Evolutionary conservation across 306 rosid species (phyloP), one percentile per base, ranked within the genome.

Genomic region (Acmispon strigosus): DNA sequence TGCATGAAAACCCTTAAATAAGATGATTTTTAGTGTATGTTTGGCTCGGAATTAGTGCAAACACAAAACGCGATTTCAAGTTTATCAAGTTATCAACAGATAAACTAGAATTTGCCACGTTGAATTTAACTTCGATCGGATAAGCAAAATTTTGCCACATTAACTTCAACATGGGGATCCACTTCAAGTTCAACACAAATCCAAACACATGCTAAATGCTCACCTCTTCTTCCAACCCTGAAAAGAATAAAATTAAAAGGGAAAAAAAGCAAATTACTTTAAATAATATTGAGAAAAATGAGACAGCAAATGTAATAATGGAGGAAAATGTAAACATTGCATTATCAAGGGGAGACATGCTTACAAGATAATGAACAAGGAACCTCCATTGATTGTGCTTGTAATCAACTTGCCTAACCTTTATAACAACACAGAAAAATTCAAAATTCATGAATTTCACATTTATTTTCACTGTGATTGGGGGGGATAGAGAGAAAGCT

Each of bases 151-250:
- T 32, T 32, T 32, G 37, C 37, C 37, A 32, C 37, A 8, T 32
- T 0, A 32, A 32, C 37, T 32, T 32, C 37, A 32, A 32, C 37
- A 8, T 6, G 37, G 32, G 32, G 6, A 27, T 27, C 8, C 37
- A 6, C 37, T 0, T 32, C 1, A 8, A 32, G 1, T 2, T 32
- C 8, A 32, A 32, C 37, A 8, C 8, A 32, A 32, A 32, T 32
- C 8, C 37, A 32, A 32, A 32, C 37, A 32, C 8, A 32, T 32
- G 27, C 8, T 8, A 39, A 7, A 4, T 29, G 58, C 83, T 76
- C 75, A 90, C 98, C 75, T 87, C 78, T 86, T 90, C 81, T 74
- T 90, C 98, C 98, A 93, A 24, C 98, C 96, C 98, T 90, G 92
- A 80, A 87, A 63, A 8, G 22, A 44, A 66, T 6, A 80, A 70